Percentiles rank a stretch among this genome's conserved stretches.
phyloP scores from a whole-genome alignment of 306 rosid genomes.

The Trifolium fragiferum region DNA sequence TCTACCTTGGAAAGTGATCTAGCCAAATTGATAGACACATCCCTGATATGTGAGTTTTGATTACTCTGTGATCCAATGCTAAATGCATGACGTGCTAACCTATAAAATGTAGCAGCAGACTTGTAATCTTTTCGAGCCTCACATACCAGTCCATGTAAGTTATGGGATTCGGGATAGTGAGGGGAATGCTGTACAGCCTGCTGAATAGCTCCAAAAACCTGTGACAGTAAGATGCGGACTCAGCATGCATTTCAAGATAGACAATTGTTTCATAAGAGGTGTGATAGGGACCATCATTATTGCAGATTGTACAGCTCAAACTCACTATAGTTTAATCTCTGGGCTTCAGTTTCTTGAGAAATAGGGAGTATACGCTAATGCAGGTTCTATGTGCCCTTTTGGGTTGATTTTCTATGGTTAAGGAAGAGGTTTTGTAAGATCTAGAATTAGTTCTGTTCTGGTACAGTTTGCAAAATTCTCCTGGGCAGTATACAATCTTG shows the following conservation, averaged over 20 bases:
- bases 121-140: slow-evolving; percentile 80
- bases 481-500: not conserved
- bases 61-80: slow-evolving; percentile 45
- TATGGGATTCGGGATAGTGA: slow-evolving; percentile 84
- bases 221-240: slow-evolving; percentile 37
- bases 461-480: slow-evolving; percentile 4
- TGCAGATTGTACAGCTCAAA: not conserved
- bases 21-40: slow-evolving; percentile 81
- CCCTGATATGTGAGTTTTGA: slow-evolving; percentile 57
- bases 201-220: slow-evolving; percentile 92
- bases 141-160: slow-evolving; percentile 79
- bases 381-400: not conserved
- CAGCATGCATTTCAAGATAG: slow-evolving; percentile 27
- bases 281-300: not conserved
- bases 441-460: not conserved
- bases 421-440: slow-evolving; percentile 4
- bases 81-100: slow-evolving; percentile 71
- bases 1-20: slow-evolving; percentile 75
- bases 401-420: not conserved
- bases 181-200: slow-evolving; percentile 92
- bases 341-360: slow-evolving; percentile 4
- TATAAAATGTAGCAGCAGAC: slow-evolving; percentile 74
- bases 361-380: not conserved
- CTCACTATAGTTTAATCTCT: slow-evolving; percentile 3
- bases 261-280: slow-evolving; percentile 13